phyloP scores from a whole-genome alignment of 1,284 basidiomycete species.

The Grifola frondosa region DNA sequence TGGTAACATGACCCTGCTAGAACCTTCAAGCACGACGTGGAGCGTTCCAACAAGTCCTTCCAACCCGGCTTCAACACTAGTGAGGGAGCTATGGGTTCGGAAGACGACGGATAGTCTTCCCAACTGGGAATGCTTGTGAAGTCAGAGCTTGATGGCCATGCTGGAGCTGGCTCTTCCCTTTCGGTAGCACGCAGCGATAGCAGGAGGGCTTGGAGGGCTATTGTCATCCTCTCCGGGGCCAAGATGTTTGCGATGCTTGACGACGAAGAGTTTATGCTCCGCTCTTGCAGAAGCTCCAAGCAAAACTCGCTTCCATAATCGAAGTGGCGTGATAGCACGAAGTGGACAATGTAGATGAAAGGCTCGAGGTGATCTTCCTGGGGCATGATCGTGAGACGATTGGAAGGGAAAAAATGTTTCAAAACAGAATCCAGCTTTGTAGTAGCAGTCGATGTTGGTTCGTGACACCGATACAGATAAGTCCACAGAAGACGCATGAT shows the following conservation, averaged over 20 bases:
- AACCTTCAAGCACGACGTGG: conserved; percentile 59
- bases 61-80: conserved; percentile 67
- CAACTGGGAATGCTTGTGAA: conserved; percentile 61
- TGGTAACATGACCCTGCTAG: conserved; percentile 69
- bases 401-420: conserved; percentile 79
- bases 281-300: conserved; percentile 76
- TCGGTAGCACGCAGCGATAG: conserved; percentile 74
- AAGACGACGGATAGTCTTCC: conserved; percentile 72
- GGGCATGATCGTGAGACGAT: conserved; percentile 63
- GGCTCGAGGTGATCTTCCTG: conserved; percentile 77
- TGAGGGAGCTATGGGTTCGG: conserved; percentile 56
- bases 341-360: conserved; percentile 81
- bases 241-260: conserved; percentile 45
- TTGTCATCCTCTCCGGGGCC: conserved; percentile 72
- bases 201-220: conserved; percentile 79
- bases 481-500: conserved; percentile 89
- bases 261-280: conserved; percentile 44
- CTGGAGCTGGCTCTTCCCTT: conserved; percentile 62
- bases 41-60: conserved; percentile 73
- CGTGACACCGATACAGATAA: conserved; percentile 90
- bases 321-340: conserved; percentile 81
- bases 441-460: conserved; percentile 76
- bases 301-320: conserved; percentile 86
- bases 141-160: conserved; percentile 77
- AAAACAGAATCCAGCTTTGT: conserved; percentile 78